Base-by-base conservation (phyloP, 805 yeast species). In the Suhomyces xylopsoci region DNA sequence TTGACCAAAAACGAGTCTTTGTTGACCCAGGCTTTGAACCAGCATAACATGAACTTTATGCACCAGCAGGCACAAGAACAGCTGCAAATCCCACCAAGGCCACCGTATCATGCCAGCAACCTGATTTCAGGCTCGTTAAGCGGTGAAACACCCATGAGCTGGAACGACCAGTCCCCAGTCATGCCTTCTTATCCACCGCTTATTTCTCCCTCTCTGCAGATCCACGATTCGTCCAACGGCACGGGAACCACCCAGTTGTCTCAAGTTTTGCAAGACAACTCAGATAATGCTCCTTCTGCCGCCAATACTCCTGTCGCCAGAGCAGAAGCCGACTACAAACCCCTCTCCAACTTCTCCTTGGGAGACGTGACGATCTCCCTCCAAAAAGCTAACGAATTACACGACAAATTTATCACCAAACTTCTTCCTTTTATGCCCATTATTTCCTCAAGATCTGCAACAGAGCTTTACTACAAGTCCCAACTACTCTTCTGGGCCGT, bases 401-500 rank as follows among this genome's bases (percentile, higher is more conserved):
- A 92, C 66, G 77, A 78, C 45, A 73, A 83, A 24, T 92, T 92
- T 63, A 78, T 88, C 55, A 68, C 69, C 6, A 80, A 84, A 52
- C 86, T 85, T 62, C 71, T 88, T 22, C 96, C 96, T 0, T 87
- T 79, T 59, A 74, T 91, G 60, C 97, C 97, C 2, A 88, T 92
- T 10, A 73, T 92, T 64, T 79, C 84, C 26, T 83, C 96, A 0
- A 73, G 78, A 44, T 78, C 82, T 45, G 92, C 96, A 2, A 78
- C 84, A 0, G 94, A 88, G 63, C 78, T 92, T 19, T 90, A 89
- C 66, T 80, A 87, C 15, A 94, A 89, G 62, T 88, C 96, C 0
- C 93, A 88, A 62, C 74, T 91, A 20, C 73, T 92, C 49, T 92
- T 92, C 64, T 92, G 97, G 97, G 81, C 96, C 0, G 93, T 91